Conservation (phyloP, 352 stramenopile genomes). For the Phytophthora cryptogea region DNA sequence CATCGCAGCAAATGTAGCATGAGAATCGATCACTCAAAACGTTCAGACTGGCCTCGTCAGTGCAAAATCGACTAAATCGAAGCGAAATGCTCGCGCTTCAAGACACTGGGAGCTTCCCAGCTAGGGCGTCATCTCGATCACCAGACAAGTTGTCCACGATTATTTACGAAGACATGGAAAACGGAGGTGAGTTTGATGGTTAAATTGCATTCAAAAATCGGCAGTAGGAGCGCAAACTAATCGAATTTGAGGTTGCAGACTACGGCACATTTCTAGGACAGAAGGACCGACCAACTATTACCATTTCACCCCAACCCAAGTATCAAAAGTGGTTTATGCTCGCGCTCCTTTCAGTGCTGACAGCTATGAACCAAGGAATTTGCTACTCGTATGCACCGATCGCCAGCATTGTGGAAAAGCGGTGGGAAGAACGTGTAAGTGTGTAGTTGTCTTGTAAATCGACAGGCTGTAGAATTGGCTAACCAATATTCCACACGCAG, state of each 20-base stretch:
- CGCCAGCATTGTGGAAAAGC: conserved; percentile 60
- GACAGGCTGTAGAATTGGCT: background rate
- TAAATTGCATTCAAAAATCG: too few relatives aligned
- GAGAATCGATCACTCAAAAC: conserved; percentile 2
- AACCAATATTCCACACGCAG: conserved; percentile 16
- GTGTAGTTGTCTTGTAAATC: conserved; percentile 1
- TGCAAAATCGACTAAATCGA: background rate
- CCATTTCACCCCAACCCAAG: conserved; percentile 2
- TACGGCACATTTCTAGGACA: conserved; percentile 33
- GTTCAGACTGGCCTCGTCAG: background rate
- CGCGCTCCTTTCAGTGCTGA: conserved; percentile 63
- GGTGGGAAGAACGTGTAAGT: conserved; percentile 56
- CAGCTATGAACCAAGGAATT: conserved; percentile 71
- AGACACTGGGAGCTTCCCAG: background rate
- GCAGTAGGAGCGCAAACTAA: background rate
- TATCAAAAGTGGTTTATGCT: conserved; percentile 58
- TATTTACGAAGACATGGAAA: conserved; percentile 35
- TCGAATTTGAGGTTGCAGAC: conserved; percentile 1
- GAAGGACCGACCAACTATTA: conserved; percentile 10
- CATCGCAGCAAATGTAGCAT: background rate
- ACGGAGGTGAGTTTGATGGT: conserved; percentile 10
- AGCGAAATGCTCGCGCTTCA: conserved; percentile 24
- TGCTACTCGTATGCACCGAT: conserved; percentile 84
- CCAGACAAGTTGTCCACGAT: conserved; percentile 16
- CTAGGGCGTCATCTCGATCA: background rate